These are phyloP conservation scores for Arabidopsis lyrata DNA, from an alignment of 441 rosid genomes.

Conservation along the genomic window DNA sequence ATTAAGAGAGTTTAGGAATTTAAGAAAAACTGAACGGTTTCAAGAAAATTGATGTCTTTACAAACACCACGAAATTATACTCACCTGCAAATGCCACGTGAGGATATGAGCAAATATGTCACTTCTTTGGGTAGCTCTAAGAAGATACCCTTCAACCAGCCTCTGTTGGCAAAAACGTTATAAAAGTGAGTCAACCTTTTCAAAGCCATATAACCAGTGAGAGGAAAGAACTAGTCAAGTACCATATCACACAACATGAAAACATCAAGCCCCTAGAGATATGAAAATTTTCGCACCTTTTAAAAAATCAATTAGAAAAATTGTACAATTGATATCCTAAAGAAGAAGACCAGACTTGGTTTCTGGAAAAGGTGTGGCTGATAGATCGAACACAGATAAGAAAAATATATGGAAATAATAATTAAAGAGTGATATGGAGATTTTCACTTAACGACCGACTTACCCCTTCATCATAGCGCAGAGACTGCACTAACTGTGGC, in stretches of 20 bases:
- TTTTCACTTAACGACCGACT: constrained; percentile 31
- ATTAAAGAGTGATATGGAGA: not conserved
- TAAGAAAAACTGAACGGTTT: too few species aligned
- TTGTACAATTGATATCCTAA: too few species aligned
- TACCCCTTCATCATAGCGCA: constrained; percentile 88
- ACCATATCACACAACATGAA: constrained; percentile 8
- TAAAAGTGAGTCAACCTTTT: not conserved
- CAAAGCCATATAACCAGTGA: not conserved
- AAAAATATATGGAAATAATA: too few species aligned
- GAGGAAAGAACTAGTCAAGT: constrained; percentile 19
- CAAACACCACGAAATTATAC: too few species aligned
- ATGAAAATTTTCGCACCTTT: not conserved
- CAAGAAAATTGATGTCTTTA: too few species aligned
- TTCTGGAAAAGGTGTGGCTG: not conserved
- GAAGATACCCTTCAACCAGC: too few species aligned
- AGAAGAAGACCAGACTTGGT: not conserved
- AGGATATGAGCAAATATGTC: too few species aligned
- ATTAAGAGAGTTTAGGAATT: too few species aligned
- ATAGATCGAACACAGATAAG: not conserved
- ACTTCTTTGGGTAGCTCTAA: too few species aligned
- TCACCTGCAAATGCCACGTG: too few species aligned
- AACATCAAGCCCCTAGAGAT: constrained; percentile 6
- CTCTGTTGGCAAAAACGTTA: not conserved
- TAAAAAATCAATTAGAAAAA: too few species aligned
- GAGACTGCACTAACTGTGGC: constrained; percentile 97